Base-by-base conservation (phyloP, 371 early-diverging fungal genomes). In the Rhizopus delemar region DNA sequence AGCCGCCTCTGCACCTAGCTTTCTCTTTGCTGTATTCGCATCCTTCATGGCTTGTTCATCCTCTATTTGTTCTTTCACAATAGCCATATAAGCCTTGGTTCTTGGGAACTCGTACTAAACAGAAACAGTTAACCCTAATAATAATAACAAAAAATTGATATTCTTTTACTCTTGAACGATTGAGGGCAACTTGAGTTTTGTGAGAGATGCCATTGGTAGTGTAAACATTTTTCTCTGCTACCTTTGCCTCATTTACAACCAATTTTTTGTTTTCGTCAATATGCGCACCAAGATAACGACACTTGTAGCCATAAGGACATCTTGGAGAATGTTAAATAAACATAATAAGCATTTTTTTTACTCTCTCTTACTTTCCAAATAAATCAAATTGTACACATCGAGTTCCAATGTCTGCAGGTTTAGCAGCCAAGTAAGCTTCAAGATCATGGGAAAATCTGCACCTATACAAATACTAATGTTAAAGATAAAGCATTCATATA, bases 261-360 rank as follows among this genome's bases (percentile, higher is more conserved):
- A 81, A 63, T 9, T 75, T 79, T 5, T 74, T 78, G 29, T 84
- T 78, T 11, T 68, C 66, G 38, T 75, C 77, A 22, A 88, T 66
- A 70, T 97, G 96, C 3, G 85, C 86, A 3, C 67, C 68, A 28
- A 91, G 74, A 63, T 65, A 95, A 12, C 96, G 79, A 75, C 97
- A 96, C 51, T 85, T 87, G 51, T 91, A 72, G 4, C 95, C 92
- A 62, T 77, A 77, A 5, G 69, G 74, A 58, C 87, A 88, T 36
- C 82, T 82, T n/a, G 6, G 6, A 6, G 36, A 8, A 36, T 36
- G 11, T 36, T 8, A 36, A 36, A 36, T 8, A 36, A 36, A 36
- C 6, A 36, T 36, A 8, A 43, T n/a, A 11, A n/a, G 6, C n/a
- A 15, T 43, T n/a, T n/a, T 43, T 43, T 43, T 11, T n/a, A 13